Percentiles rank a stretch among this genome's conserved stretches.
Evolutionary conservation across 1,139 yeast genomes (phyloP).

Genomic region (Kodamaea fungicola): DNA sequence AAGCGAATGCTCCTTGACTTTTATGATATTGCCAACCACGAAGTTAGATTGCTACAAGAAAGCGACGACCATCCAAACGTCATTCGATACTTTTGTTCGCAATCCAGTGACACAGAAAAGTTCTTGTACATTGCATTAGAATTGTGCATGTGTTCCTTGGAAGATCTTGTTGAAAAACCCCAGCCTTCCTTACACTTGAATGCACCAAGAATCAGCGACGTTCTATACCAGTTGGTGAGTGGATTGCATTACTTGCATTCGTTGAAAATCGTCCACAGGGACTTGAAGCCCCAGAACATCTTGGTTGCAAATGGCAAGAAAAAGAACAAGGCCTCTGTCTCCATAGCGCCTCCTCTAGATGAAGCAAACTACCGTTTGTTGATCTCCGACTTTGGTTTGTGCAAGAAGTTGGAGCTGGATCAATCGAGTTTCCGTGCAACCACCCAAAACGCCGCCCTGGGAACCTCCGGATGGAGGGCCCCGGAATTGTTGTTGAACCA

Average conservation of each 20-base stretch:
- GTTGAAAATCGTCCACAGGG: conserved; percentile 91
- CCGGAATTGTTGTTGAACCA: conserved; percentile 72
- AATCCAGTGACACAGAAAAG: conserved; percentile 65
- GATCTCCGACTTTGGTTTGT: conserved; percentile 93
- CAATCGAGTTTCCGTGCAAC: conserved; percentile 94
- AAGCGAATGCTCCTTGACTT: conserved; percentile 91
- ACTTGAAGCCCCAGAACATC: conserved; percentile 93
- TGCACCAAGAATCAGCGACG: conserved; percentile 39
- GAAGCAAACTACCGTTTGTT: conserved; percentile 52
- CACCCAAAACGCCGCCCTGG: conserved; percentile 83
- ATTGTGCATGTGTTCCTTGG: conserved; percentile 83
- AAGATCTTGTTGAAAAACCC: conserved; percentile 69
- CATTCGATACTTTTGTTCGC: conserved; percentile 87
- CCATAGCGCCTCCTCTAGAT: conserved; percentile 10
- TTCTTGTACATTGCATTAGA: conserved; percentile 92
- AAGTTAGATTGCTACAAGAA: conserved; percentile 81
- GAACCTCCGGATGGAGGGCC: conserved; percentile 98
- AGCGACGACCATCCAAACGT: conserved; percentile 98
- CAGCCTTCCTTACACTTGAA: conserved; percentile 18
- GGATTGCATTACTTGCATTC: conserved; percentile 89
- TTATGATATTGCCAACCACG: conserved; percentile 94
- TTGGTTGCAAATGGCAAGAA: conserved; percentile 70
- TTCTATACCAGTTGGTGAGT: conserved; percentile 72
- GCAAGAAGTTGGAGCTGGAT: conserved; percentile 86
- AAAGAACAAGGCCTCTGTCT: conserved; percentile 10